phyloP scores from a whole-genome alignment of 75 land plant species.

The Sequoiadendron giganteum region DNA sequence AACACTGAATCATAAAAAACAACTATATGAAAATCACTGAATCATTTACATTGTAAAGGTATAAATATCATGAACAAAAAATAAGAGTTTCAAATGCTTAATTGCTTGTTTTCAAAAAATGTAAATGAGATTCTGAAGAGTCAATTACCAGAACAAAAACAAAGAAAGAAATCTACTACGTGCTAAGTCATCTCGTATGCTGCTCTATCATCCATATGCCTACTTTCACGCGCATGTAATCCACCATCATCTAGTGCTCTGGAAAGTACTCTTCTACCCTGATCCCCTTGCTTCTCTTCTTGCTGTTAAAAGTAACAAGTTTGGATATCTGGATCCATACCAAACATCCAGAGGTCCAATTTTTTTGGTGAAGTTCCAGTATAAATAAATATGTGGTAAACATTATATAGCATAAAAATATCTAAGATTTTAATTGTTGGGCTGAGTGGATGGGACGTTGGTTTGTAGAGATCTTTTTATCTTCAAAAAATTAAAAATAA shows the following conservation, averaged over 20 bases:
- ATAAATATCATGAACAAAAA: not conserved
- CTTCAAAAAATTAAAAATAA: not conserved
- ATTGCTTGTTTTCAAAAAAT: not conserved
- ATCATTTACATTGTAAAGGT: not conserved
- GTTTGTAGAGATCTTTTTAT: not conserved
- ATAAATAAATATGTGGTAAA: not conserved
- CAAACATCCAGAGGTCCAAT: not conserved
- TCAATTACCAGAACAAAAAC: not conserved
- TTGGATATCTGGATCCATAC: not conserved
- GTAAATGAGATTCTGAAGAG: not conserved
- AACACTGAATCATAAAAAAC: not conserved
- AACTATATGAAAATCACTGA: not conserved
- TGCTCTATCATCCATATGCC: not conserved
- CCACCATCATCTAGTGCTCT: not conserved
- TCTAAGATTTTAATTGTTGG: not conserved
- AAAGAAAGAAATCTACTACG: not conserved
- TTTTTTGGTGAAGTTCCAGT: not conserved
- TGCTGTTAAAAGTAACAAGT: not conserved
- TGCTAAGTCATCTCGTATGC: not conserved
- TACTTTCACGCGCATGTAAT: not conserved
- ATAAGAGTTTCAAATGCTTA: not conserved
- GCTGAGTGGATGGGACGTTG: not conserved
- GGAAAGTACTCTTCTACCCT: not conserved
- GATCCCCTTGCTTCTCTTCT: not conserved
- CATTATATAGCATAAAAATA: no score